Evolutionary conservation across 305 asterid species (phyloP), one percentile per base, ranked within the genome.

Genomic region (Solanum aculeatissimum): DNA sequence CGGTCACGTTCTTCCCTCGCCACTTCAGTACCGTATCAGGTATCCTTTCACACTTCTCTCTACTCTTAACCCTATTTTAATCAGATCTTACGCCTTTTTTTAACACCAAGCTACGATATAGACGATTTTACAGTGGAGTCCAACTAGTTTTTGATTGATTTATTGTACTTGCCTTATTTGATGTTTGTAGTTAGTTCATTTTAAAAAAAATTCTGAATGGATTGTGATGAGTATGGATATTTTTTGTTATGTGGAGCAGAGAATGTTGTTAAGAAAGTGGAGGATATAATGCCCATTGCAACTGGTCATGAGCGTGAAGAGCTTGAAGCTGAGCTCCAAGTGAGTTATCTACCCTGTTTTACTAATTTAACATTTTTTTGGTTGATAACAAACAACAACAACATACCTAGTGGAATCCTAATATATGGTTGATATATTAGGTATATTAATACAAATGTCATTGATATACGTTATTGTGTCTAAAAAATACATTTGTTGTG

Each of bases 261-360:
- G 68, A 88, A 90, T 91, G 94, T 88, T 21, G 87, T 79, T 66
- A 85, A 90, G 66, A 93, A 91, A 87, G 93, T 91, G 77, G 98
- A 94, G 89, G 98, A 96, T 88, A 87, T 95, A 90, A 91, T 95
- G 94, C 99, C 98, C 43, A 96, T 95, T 92, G 98, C 97, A 29
- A 96, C 98, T 83, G 98, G 75, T 43, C 98, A 96, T 81, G 99
- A 96, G 91, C 95, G 97, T 7, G 99, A 96, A 89, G 98, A 95
- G 91, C 95, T 95, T 69, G 93, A 92, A 86, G 98, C 99, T 42
- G 94, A 91, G 89, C 94, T 95, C 80, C 88, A 94, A 87, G 98
- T 94, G 85, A 89, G 94, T 89, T 74, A 35, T 51, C 47, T n/a
- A 78, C 53, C 81, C n/a, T n/a, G 68, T 40, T 66, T 25, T 83